These are phyloP conservation scores for Penicillium ucsense DNA, from an alignment of 495 filamentous ascomycete genomes.

Conservation along the genomic window DNA sequence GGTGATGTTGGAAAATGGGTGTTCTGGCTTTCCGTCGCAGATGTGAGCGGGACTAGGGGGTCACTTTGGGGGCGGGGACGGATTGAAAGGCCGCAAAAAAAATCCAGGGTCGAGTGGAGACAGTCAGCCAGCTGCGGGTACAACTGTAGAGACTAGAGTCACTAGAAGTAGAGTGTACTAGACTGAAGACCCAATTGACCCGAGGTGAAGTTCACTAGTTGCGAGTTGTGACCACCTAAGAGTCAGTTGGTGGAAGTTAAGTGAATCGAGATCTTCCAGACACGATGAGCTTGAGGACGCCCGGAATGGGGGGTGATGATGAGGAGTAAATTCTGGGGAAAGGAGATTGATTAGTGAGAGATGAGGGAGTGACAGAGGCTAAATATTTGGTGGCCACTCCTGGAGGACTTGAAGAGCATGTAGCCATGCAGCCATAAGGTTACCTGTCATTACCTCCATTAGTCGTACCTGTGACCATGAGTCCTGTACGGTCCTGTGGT, in stretches of 20 bases:
- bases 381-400: not conserved
- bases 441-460: too few relatives aligned
- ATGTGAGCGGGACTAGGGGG: not conserved
- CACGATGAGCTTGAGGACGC: too few relatives aligned
- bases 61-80: not conserved
- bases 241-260: too few relatives aligned
- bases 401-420: too few relatives aligned
- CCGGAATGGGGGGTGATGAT: not conserved
- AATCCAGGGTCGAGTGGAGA: not conserved
- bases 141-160: constrained; percentile 1
- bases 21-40: not conserved
- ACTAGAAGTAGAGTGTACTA: not conserved
- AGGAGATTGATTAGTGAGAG: not conserved
- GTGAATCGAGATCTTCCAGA: too few relatives aligned
- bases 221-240: too few relatives aligned
- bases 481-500: too few relatives aligned
- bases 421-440: too few relatives aligned
- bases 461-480: too few relatives aligned
- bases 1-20: too few relatives aligned
- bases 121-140: not conserved
- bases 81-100: not conserved
- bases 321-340: not conserved
- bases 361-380: not conserved
- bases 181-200: too few relatives aligned
- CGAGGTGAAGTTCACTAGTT: too few relatives aligned